Evolutionary conservation across 2,329 filamentous ascomycete species (phyloP), one percentile per base, ranked within the genome.

Genomic region (Fragosphaeria purpurea): DNA sequence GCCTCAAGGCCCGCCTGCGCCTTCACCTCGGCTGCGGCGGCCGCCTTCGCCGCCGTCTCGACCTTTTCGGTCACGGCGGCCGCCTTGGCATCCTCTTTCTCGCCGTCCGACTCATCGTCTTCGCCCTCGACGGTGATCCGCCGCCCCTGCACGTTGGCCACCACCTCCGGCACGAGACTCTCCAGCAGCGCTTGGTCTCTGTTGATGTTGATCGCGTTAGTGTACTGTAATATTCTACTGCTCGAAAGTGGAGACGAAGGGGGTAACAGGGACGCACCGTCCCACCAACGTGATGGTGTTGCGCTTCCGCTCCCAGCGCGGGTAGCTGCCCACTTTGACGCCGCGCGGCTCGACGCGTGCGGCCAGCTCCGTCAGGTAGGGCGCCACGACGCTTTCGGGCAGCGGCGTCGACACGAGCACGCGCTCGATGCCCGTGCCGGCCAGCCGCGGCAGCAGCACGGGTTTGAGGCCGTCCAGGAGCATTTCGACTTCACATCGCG

Each of bases 291-390:
- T 96, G 45, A 97, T 88, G 0, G 89, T 93, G 67, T 97, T 97
- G 56, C 76, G 76, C 61, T 81, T 80, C 74, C 88, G 91, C 5
- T 86, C 88, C 89, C 90, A 96, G 50, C 88, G 75, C 38, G 93
- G 93, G 67, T 98, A 97, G 67, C 88, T 95, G 44, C 93, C 93
- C 12, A 97, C 88, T 70, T 97, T 97, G 61, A 97, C 77, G 4
- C 88, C 89, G 61, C 78, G 81, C 1, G 80, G 71, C 63, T 82
- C 84, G 30, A 90, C 85, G 64, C 80, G 80, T 33, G 72, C 76
- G 5, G 90, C 87, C 55, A 97, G 70, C 57, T 87, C 77, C 1
- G 88, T 91, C 61, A 98, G 72, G 63, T 87, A 96, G 13, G 75
- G 79, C 10, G 93, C 91, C 35, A 96, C 82, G 13, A 77, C 78